Conservation (phyloP, 306 rosid species). For the Rosa persica region DNA sequence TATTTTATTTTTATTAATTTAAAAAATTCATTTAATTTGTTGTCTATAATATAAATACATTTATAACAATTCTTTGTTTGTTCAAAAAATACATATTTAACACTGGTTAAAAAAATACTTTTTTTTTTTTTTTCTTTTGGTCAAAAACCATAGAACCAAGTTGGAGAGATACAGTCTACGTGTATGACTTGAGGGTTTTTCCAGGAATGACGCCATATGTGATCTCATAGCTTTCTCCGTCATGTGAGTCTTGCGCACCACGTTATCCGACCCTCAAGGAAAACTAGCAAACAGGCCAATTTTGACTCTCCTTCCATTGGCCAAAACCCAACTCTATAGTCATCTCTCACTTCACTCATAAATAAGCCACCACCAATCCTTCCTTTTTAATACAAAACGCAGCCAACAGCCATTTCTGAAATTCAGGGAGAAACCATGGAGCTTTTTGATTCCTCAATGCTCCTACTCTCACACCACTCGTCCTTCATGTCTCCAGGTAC, state of each 20-base stretch:
- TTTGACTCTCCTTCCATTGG: neutral
- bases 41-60: too few species aligned
- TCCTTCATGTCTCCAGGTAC: slow-evolving; percentile 22
- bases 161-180: too few species aligned
- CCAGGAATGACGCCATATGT: neutral
- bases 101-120: too few species aligned
- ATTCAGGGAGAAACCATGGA: slow-evolving; percentile 15
- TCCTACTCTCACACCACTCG: neutral
- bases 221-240: neutral
- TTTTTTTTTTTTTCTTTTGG: too few species aligned
- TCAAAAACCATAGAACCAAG: too few species aligned
- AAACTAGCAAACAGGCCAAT: neutral
- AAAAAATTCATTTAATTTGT: too few species aligned
- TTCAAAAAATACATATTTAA: too few species aligned
- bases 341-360: too few species aligned
- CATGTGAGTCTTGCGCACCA: slow-evolving; percentile 29
- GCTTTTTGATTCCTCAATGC: slow-evolving; percentile 20
- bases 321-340: too few species aligned
- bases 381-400: neutral
- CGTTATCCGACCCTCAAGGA: slow-evolving; percentile 16
- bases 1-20: too few species aligned
- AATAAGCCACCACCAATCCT: neutral
- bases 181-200: too few species aligned
- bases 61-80: too few species aligned
- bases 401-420: neutral